Evolutionary conservation across 2,329 filamentous ascomycete genomes (phyloP).

Genomic region (Colletotrichum sp.): DNA sequence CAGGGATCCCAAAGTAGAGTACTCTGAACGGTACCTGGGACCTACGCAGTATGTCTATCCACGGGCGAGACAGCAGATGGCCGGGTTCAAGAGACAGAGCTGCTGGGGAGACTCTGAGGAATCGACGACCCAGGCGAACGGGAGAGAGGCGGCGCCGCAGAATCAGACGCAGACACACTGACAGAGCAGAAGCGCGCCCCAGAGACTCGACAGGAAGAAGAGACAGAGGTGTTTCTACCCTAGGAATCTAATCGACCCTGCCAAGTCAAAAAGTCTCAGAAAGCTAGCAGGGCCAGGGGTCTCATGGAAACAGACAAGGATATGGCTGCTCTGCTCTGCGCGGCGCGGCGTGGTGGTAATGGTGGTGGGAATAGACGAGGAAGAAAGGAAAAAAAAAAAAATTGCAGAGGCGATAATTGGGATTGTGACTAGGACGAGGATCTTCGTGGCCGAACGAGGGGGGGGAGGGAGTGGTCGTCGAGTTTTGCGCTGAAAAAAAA

Average conservation of each 20-base stretch:
- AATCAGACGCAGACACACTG: not conserved
- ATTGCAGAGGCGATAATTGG: not conserved
- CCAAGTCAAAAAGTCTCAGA: constrained; percentile 19
- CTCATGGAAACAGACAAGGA: not conserved
- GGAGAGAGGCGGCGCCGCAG: not conserved
- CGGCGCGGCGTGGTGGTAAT: not conserved
- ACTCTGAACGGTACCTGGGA: not conserved
- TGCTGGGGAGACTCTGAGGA: not conserved
- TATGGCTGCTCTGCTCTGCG: not conserved
- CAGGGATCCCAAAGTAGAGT: not conserved
- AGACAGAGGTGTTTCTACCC: not conserved
- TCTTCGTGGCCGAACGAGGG: not conserved
- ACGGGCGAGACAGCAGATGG: not conserved
- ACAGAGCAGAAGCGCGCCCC: not conserved
- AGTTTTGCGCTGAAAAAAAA: not conserved
- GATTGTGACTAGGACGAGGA: not conserved
- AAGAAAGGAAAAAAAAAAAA: not conserved
- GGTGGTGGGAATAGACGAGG: not conserved
- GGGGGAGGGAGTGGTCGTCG: not conserved
- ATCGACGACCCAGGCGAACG: not conserved
- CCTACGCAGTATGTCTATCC: not conserved
- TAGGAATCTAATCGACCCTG: constrained; percentile 12
- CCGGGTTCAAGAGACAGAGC: not conserved
- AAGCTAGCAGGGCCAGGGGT: constrained; percentile 9
- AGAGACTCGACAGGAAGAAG: not conserved